These are phyloP conservation scores for Fraxinus latifolia DNA, from an alignment of 305 asterid species.

Conservation along the genomic window DNA sequence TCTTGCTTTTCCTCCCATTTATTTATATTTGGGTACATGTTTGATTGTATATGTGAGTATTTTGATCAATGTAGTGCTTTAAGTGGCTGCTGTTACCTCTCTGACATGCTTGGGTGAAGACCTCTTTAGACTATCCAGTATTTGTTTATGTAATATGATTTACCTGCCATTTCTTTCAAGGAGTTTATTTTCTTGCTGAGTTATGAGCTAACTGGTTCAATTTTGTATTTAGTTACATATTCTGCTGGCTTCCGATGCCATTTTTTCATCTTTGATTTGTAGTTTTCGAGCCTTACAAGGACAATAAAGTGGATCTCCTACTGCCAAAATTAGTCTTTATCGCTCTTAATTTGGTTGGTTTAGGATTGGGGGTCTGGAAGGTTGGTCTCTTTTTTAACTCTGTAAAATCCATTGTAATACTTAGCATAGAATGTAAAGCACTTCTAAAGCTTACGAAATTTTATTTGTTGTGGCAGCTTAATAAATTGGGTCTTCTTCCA, in stretches of 20 bases:
- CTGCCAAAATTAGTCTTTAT: slow-evolving; percentile 67
- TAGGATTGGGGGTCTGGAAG: slow-evolving; percentile 91
- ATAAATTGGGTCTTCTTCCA: slow-evolving; percentile 93
- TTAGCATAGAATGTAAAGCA: background rate
- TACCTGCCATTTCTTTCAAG: background rate
- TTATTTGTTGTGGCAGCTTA: slow-evolving; percentile 54
- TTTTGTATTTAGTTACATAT: background rate
- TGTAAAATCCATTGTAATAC: background rate
- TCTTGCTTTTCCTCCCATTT: background rate
- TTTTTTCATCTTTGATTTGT: slow-evolving; percentile 25
- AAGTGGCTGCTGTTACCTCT: background rate
- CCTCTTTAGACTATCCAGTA: background rate
- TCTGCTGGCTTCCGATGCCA: background rate
- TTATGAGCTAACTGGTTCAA: background rate
- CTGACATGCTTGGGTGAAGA: background rate
- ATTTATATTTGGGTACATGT: background rate
- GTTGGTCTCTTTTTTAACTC: slow-evolving; percentile 37
- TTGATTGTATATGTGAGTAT: background rate
- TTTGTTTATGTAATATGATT: background rate
- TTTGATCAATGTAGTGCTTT: background rate
- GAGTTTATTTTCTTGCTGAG: background rate
- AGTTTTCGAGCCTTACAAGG: slow-evolving; percentile 96
- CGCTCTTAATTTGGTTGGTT: slow-evolving; percentile 80
- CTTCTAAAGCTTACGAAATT: background rate
- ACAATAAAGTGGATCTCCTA: slow-evolving; percentile 75